Percentiles rank a stretch among this genome's conserved stretches.
phyloP scores from a whole-genome alignment of 1,284 basidiomycete genomes.

The Thelephora terrestris region DNA sequence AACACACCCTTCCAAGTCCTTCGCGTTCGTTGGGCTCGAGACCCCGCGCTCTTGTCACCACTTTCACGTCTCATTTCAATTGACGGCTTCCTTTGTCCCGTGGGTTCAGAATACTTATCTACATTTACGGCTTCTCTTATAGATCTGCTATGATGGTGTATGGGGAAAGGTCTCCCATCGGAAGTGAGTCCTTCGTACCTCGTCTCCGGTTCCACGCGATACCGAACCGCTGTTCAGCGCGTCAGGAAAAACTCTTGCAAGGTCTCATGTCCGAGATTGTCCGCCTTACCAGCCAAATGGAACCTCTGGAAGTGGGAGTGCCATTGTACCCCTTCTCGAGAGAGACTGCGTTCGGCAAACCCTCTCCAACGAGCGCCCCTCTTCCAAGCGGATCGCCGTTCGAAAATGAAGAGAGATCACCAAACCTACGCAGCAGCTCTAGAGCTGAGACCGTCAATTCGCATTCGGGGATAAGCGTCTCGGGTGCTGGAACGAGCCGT shows the following conservation, averaged over 20 bases:
- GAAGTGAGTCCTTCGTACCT: slow-evolving; percentile 42
- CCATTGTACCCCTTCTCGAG: slow-evolving; percentile 74
- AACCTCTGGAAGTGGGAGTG: slow-evolving; percentile 64
- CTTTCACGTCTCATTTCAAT: background rate
- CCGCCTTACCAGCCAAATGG: slow-evolving; percentile 67
- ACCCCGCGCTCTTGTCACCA: background rate
- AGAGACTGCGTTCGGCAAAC: slow-evolving; percentile 43
- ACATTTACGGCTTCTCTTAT: slow-evolving; percentile 8
- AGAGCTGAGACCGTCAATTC: too few species aligned
- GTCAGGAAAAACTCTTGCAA: slow-evolving; percentile 72
- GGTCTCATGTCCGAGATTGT: slow-evolving; percentile 77
- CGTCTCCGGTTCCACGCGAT: background rate
- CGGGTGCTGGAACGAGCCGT: too few species aligned
- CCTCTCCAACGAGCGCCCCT: slow-evolving; percentile 16
- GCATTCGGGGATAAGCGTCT: too few species aligned
- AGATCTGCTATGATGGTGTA: slow-evolving; percentile 76
- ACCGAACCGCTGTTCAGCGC: slow-evolving; percentile 31
- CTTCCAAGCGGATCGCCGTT: slow-evolving; percentile 23
- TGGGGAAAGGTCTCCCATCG: slow-evolving; percentile 69
- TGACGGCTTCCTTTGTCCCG: too few species aligned
- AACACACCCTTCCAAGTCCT: background rate
- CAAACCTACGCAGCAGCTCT: too few species aligned
- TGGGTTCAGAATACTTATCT: background rate
- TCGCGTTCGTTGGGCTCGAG: too few species aligned
- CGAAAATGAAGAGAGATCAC: slow-evolving; percentile 9